phyloP scores from a whole-genome alignment of 345 rosid genomes.

The Euphorbia peplus region DNA sequence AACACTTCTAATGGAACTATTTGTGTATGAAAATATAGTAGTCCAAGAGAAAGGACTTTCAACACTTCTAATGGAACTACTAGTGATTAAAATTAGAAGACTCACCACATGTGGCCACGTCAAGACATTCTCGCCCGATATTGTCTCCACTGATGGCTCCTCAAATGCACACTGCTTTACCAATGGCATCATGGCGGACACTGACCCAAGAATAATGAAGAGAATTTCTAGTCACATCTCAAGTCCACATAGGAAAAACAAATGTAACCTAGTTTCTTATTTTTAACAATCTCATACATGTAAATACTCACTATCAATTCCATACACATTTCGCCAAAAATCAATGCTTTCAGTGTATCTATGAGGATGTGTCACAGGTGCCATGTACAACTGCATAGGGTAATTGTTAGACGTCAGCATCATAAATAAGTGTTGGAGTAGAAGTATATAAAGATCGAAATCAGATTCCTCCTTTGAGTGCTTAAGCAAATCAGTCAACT shows the following conservation, averaged over 20 bases:
- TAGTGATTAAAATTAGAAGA: conserved; percentile 20
- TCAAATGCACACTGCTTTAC: conserved; percentile 96
- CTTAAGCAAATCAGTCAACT: background rate
- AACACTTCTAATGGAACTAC: too few species aligned
- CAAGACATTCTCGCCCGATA: conserved; percentile 80
- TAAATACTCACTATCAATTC: conserved; percentile 87
- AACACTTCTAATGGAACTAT: background rate
- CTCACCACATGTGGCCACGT: conserved; percentile 95
- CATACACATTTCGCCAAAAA: conserved; percentile 96
- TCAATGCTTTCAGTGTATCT: conserved; percentile 91
- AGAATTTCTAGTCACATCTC: conserved; percentile 1
- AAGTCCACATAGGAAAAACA: conserved; percentile 2
- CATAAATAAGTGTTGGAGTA: background rate
- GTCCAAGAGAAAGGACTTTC: background rate
- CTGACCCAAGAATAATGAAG: conserved; percentile 40
- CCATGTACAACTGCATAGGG: conserved; percentile 79
- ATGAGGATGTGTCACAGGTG: conserved; percentile 87
- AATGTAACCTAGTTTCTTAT: background rate
- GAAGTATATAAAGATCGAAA: background rate
- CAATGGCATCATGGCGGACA: conserved; percentile 94
- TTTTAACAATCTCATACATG: background rate
- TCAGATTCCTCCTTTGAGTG: background rate
- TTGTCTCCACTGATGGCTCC: conserved; percentile 92
- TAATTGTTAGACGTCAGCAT: conserved; percentile 26
- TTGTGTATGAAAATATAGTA: background rate